Base-by-base conservation (phyloP, 352 stramenopile genomes). In the Phytophthora fragariaefolia region DNA sequence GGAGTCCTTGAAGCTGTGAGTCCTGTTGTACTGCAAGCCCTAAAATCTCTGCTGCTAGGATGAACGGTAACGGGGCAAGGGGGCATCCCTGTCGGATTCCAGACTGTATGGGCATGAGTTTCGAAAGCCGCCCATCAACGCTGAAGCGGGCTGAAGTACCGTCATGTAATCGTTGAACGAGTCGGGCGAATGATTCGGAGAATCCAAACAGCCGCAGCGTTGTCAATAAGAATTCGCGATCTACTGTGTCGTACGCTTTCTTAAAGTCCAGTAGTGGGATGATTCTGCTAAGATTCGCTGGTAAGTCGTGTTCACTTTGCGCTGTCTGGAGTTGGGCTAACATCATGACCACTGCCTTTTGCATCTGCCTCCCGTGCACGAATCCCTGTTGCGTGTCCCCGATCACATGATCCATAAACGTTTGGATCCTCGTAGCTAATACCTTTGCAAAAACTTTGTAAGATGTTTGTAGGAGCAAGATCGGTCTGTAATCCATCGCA, bases 321-420 rank as follows among this genome's bases (percentile, higher is more conserved):
- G 45, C 45, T 0, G 18, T 28, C 4, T 9, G 17, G 6, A 52
- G 22, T 52, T 17, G 12, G 22, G 45, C 45, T 9, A 52, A 6
- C 45, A 52, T 52, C 45, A 52, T 52, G 20, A 32, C 32, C 8
- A 52, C 10, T 34, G 45, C 32, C 18, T 52, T 52, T 10, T 22
- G 15, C 45, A 52, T 52, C 22, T 52, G 34, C 20, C 34, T n/a
- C 13, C 7, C 34, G 13, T 20, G 34, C 34, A 43, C 34, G 4
- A 20, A 43, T 7, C 45, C 22, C 9, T 52, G 45, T 30, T 52
- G 45, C 1, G 13, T 34, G 12, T n/a, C 22, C 4, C 45, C 45
- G 5, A 52, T 30, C 8, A 17, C 9, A 36, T 18, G 13, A n/a
- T 17, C 34, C 15, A 38, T 17, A 13, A 38, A 17, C 30, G 12